Base-by-base conservation (phyloP, 164 flowering plant genomes). In the Piper longum region DNA sequence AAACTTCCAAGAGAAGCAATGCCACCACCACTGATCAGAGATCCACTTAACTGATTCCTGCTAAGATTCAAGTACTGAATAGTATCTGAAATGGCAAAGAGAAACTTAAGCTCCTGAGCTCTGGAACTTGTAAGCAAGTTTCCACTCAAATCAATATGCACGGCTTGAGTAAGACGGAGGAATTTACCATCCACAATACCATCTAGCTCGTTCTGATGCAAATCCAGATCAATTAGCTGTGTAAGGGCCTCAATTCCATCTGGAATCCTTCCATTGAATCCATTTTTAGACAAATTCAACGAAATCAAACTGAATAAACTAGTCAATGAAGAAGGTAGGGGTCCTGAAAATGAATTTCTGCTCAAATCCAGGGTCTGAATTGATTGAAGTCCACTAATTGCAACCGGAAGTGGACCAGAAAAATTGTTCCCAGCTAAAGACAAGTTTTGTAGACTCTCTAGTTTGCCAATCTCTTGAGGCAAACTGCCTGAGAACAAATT, bases 341-440 rank as follows among this genome's bases (percentile, higher is more conserved):
- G 36, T n/a, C 96, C 97, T 44, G 97, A 80, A 39, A 92, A 78
- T 17, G 86, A 82, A 74, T 92, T 92, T 16, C 79, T 77, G 62
- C 97, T 89, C 62, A 92, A 75, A 71, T 92, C 98, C 67, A 92
- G 65, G 7, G 86, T 82, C 70, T 71, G 78, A 45, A 89, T 67
- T 3, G 96, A 81, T 14, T 65, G 45, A 58, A 92, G 84, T 63
- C 81, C 85, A 4, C 87, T 72, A 62, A 92, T 67, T 8, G 86
- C 72, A 52, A 83, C 87, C 0, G 97, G 91, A 66, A 93, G 68
- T 1, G 77, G 56, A 18, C 97, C 97, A 13, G 99, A 88, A 68
- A 95, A 87, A 70, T 83, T 83, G 75, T 95, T 95, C 16, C 95
- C 95, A 52, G 96, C 83, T 57, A 95, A 65, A 1, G 96, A 85